These are phyloP conservation scores for Miamiensis avidus DNA, from an alignment of 169 alveolate genomes.

Conservation along the genomic window DNA sequence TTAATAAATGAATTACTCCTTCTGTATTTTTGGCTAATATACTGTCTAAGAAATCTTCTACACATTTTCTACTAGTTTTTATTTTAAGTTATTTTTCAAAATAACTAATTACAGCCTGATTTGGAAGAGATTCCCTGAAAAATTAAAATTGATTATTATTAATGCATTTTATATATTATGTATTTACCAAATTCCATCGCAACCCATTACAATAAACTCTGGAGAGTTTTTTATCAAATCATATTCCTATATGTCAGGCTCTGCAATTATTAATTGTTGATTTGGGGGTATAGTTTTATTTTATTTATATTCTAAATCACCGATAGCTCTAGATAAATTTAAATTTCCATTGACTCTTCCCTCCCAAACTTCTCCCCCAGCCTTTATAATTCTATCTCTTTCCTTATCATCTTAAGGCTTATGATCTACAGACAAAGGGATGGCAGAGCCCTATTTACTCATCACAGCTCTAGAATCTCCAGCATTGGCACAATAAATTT, in stretches of 20 bases:
- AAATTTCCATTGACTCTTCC: slow-evolving; percentile 85
- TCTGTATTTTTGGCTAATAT: background rate
- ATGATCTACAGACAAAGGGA: slow-evolving; percentile 72
- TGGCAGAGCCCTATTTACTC: slow-evolving; percentile 57
- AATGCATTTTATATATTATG: background rate
- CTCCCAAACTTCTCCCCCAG: slow-evolving; percentile 46
- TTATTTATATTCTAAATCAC: slow-evolving; percentile 95
- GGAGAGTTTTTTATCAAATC: slow-evolving; percentile 28
- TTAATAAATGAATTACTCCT: background rate
- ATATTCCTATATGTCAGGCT: slow-evolving; percentile 93
- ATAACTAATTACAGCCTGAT: background rate
- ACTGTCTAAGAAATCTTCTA: background rate
- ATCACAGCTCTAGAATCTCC: slow-evolving; percentile 82
- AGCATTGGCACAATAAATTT: slow-evolving; percentile 75
- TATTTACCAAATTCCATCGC: slow-evolving; percentile 95
- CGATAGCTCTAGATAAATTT: slow-evolving; percentile 96
- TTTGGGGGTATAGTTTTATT: slow-evolving; percentile 84
- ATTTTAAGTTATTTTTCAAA: background rate
- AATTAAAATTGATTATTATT: no score
- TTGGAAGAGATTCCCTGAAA: background rate
- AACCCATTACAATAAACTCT: slow-evolving; percentile 93
- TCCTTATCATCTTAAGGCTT: slow-evolving; percentile 68
- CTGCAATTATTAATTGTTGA: slow-evolving; percentile 93
- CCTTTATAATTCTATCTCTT: slow-evolving; percentile 45
- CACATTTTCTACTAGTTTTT: background rate